Evolutionary conservation across 768 basidiomycete genomes (phyloP).

Genomic region (Pholiota microspora): DNA sequence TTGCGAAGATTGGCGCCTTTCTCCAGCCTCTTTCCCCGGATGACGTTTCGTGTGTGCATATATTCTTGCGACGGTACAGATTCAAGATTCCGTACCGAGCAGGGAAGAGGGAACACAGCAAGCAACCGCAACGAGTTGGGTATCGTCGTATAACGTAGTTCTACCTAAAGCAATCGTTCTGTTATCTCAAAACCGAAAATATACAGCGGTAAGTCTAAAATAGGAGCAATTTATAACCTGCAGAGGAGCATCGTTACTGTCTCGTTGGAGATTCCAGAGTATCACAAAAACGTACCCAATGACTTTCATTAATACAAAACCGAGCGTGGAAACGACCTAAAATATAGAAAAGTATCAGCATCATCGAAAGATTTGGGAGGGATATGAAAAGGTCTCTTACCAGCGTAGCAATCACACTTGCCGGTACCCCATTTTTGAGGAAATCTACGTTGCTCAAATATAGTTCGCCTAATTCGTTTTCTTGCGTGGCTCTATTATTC

Average conservation of each 20-base stretch:
- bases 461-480: slow-evolving; percentile 88
- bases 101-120: background rate
- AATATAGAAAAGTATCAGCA: slow-evolving; percentile 10
- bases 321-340: slow-evolving; percentile 84
- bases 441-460: slow-evolving; percentile 89
- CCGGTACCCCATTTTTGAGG: slow-evolving; percentile 90
- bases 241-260: slow-evolving; percentile 1
- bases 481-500: slow-evolving; percentile 73
- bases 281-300: slow-evolving; percentile 54
- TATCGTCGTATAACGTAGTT: background rate
- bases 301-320: slow-evolving; percentile 71
- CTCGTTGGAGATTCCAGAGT: background rate
- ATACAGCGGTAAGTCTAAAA: slow-evolving; percentile 3
- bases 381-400: slow-evolving; percentile 40
- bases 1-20: slow-evolving; percentile 9
- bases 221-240: slow-evolving; percentile 13
- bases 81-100: background rate
- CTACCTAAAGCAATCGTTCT: background rate
- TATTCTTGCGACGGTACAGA: slow-evolving; percentile 1
- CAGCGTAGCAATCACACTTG: slow-evolving; percentile 84
- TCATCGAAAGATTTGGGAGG: background rate
- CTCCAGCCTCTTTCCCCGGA: slow-evolving; percentile 10
- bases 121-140: background rate
- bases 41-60: slow-evolving; percentile 4
- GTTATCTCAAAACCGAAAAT: background rate